These are phyloP conservation scores for Neurospora hispaniola DNA, from an alignment of 495 filamentous ascomycete species.

Conservation along the genomic window DNA sequence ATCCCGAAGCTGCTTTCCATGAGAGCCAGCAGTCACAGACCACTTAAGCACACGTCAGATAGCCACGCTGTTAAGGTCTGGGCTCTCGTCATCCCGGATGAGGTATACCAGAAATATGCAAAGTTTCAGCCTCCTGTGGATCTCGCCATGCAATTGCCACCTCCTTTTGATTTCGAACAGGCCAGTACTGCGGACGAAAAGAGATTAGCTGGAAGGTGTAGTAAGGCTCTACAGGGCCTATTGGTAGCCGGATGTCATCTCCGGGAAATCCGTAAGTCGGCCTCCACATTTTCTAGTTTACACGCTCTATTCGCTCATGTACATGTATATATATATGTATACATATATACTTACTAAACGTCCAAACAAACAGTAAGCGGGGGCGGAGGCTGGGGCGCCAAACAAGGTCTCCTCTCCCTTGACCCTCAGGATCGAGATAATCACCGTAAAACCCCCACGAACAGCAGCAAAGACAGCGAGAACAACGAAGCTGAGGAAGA, in stretches of 20 bases:
- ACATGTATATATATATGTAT: not conserved
- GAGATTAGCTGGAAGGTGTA: not conserved
- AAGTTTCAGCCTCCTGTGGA: not conserved
- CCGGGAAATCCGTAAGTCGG: slow-evolving; percentile 46
- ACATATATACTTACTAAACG: slow-evolving; percentile 1
- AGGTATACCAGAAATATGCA: not conserved
- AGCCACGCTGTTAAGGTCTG: slow-evolving; percentile 53
- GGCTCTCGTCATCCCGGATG: slow-evolving; percentile 54
- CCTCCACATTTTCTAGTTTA: not conserved
- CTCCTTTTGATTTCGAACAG: not conserved
- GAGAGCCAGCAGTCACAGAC: slow-evolving; percentile 13
- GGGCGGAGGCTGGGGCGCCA: slow-evolving; percentile 84
- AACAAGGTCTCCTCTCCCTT: slow-evolving; percentile 71
- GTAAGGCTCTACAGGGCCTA: not conserved
- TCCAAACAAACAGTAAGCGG: slow-evolving; percentile 52
- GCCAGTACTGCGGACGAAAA: not conserved
- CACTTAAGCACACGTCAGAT: not conserved
- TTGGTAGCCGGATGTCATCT: slow-evolving; percentile 42
- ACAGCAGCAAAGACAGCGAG: slow-evolving; percentile 9
- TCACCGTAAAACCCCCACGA: slow-evolving; percentile 12
- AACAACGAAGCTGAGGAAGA: slow-evolving; percentile 21
- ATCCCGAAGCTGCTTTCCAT: slow-evolving; percentile 48
- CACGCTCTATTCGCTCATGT: not conserved
- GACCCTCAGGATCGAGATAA: slow-evolving; percentile 47
- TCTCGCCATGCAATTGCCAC: not conserved